A percentile compares a stretch with the other conserved stretches of the same genome.
phyloP scores from a whole-genome alignment of 169 alveolate genomes.

The Ichthyophthirius multifiliis region DNA sequence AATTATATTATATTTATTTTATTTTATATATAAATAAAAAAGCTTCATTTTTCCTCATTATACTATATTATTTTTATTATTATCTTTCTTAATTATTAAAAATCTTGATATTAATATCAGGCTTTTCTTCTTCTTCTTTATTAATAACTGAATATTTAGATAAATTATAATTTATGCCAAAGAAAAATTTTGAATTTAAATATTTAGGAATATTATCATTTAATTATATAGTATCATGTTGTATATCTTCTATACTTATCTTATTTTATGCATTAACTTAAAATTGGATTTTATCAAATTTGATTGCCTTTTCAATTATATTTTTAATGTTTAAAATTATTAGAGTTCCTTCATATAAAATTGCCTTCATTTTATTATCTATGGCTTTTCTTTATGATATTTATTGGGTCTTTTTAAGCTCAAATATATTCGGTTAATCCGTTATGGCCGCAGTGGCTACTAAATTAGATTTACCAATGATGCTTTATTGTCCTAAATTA shows the following conservation, averaged over 20 bases:
- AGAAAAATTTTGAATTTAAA: background rate
- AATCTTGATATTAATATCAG: background rate
- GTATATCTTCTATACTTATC: background rate
- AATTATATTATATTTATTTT: background rate
- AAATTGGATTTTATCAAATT: slow-evolving; percentile 56
- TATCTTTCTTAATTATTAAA: background rate
- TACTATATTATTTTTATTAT: background rate
- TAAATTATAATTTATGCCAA: background rate
- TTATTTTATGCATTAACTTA: slow-evolving; percentile 45
- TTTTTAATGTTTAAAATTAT: slow-evolving; percentile 48
- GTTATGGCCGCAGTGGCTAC: slow-evolving; percentile 80
- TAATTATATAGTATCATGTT: background rate
- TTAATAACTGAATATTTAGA: background rate
- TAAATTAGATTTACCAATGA: slow-evolving; percentile 67
- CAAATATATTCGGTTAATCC: slow-evolving; percentile 59
- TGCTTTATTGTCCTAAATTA: slow-evolving; percentile 58
- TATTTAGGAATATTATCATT: background rate
- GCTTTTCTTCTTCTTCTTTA: background rate
- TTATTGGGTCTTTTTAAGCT: slow-evolving; percentile 72
- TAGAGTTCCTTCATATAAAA: slow-evolving; percentile 38
- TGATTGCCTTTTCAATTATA: slow-evolving; percentile 42
- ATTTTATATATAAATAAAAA: background rate
- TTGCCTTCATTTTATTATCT: slow-evolving; percentile 29
- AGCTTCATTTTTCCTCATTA: background rate
- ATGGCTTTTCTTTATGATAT: slow-evolving; percentile 67